phyloP scores from a whole-genome alignment of 306 rosid species.

The Dryas alaskensis region DNA sequence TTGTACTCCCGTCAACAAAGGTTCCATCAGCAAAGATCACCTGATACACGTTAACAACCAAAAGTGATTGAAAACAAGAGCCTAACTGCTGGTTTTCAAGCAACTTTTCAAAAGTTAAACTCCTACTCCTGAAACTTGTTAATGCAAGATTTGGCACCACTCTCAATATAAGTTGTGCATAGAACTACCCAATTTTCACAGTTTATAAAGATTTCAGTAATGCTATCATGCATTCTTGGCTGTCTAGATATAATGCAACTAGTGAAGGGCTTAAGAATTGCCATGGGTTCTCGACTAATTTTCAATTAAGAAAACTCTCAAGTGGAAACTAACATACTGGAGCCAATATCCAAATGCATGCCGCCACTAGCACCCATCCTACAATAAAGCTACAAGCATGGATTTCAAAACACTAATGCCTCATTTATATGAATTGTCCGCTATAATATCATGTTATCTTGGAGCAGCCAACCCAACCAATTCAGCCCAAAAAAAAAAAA shows the following conservation, averaged over 20 bases:
- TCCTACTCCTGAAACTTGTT: neutral
- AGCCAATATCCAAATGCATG: neutral
- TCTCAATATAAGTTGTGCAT: neutral
- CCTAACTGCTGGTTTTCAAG: neutral
- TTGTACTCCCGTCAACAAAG: constrained; percentile 90
- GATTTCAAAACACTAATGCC: neutral
- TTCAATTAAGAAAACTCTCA: neutral
- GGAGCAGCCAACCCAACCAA: neutral
- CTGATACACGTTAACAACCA: constrained; percentile 35
- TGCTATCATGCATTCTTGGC: neutral
- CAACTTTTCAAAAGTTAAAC: neutral
- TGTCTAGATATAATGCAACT: neutral
- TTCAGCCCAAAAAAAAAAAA: neutral
- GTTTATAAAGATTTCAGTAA: neutral
- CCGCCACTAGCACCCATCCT: neutral
- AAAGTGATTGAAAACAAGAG: neutral
- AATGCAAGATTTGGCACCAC: neutral
- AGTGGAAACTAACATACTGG: neutral
- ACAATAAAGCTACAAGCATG: neutral
- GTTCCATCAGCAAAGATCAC: constrained; percentile 98
- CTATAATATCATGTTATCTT: neutral
- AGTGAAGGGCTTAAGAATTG: neutral
- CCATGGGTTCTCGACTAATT: neutral
- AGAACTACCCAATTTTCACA: neutral
- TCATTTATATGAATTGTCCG: neutral